Percentiles rank a stretch among this genome's conserved stretches.
These are phyloP conservation scores for Orbilia quercus DNA, from an alignment of 2,329 filamentous ascomycete species.

Conservation along the genomic window DNA sequence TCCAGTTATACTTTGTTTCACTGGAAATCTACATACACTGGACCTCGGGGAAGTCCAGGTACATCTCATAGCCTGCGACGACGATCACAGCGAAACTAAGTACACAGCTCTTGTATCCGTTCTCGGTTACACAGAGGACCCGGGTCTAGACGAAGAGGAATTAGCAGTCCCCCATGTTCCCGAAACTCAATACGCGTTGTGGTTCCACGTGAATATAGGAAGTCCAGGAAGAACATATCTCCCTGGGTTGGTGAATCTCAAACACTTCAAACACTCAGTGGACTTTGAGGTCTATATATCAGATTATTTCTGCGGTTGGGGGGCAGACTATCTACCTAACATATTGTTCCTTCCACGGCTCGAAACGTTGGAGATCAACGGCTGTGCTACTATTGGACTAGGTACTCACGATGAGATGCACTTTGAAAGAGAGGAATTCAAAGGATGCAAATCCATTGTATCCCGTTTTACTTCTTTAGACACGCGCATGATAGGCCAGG, in stretches of 20 bases:
- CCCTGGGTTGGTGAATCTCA: slow-evolving; percentile 1
- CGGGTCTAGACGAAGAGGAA: neutral
- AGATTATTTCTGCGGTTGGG: slow-evolving; percentile 9
- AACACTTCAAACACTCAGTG: neutral
- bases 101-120: neutral
- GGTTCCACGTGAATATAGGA: slow-evolving; percentile 22
- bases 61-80: neutral
- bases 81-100: neutral
- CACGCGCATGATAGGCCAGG: slow-evolving; percentile 7
- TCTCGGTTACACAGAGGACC: neutral
- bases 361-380: neutral
- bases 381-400: slow-evolving; percentile 16
- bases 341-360: slow-evolving; percentile 17
- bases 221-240: slow-evolving; percentile 6
- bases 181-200: slow-evolving; percentile 2
- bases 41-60: slow-evolving; percentile 5
- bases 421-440: neutral
- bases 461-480: slow-evolving; percentile 3
- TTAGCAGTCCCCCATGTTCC: neutral
- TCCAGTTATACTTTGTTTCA: slow-evolving; percentile 14
- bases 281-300: neutral
- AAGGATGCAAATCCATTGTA: slow-evolving; percentile 4
- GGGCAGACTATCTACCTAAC: slow-evolving; percentile 1
- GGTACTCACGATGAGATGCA: neutral
- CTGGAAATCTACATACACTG: slow-evolving; percentile 2